phyloP scores from a whole-genome alignment of 768 basidiomycete genomes.

The Daedaleopsis nitida region DNA sequence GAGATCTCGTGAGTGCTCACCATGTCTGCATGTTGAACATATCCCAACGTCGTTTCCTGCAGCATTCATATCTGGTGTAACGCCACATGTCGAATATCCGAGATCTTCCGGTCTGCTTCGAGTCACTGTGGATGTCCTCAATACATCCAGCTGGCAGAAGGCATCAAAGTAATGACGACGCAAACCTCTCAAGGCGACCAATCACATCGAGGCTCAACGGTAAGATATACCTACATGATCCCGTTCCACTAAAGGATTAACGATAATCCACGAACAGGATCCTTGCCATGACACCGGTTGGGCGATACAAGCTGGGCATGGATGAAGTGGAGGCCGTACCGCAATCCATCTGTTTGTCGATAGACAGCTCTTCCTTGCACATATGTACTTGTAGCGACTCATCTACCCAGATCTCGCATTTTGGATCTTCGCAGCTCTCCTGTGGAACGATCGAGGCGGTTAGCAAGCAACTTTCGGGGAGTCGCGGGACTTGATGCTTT shows the following conservation, averaged over 20 bases:
- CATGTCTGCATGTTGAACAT: not conserved
- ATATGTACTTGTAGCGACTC: slow-evolving; percentile 6
- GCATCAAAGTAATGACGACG: slow-evolving; percentile 16
- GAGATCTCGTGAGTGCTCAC: slow-evolving; percentile 46
- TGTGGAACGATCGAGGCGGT: slow-evolving; percentile 2
- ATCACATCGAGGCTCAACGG: not conserved
- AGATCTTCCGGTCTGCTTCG: slow-evolving; percentile 22
- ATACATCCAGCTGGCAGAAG: slow-evolving; percentile 14
- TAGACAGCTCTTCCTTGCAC: not conserved
- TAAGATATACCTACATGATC: not conserved
- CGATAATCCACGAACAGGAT: not conserved
- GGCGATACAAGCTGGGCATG: not conserved
- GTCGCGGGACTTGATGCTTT: not conserved
- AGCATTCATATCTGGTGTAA: slow-evolving; percentile 52
- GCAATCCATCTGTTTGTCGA: not conserved
- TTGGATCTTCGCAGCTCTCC: slow-evolving; percentile 27
- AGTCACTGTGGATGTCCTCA: not conserved
- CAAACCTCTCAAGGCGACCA: not conserved
- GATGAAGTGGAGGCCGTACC: not conserved
- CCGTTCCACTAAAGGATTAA: not conserved
- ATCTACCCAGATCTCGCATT: slow-evolving; percentile 17
- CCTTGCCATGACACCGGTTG: not conserved
- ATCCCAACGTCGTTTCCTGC: not conserved
- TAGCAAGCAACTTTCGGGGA: slow-evolving; percentile 2
- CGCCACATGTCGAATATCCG: slow-evolving; percentile 36